A percentile compares a stretch with the other conserved stretches of the same genome.
Conservation (phyloP, 2,329 filamentous ascomycete species). For the Cryoendolithus antarcticus region DNA sequence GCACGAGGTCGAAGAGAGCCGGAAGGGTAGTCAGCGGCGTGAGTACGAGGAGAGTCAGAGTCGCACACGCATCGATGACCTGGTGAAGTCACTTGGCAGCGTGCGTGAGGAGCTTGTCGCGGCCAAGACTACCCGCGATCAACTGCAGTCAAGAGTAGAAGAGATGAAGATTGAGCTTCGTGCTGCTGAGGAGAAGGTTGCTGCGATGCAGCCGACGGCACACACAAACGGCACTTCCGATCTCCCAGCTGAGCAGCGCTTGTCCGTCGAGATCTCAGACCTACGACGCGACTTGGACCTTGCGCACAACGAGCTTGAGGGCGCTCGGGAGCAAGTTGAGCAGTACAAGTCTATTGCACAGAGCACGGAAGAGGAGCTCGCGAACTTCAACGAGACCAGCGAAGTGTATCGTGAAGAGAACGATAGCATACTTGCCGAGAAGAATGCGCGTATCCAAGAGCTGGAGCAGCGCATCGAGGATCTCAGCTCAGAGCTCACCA, state of each 20-base stretch:
- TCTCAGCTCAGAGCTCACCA: conserved; percentile 66
- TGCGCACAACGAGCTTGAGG: conserved; percentile 66
- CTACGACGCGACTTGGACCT: conserved; percentile 79
- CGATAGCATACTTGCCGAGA: conserved; percentile 61
- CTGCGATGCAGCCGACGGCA: conserved; percentile 68
- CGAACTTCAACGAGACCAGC: conserved; percentile 64
- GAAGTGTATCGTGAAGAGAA: conserved; percentile 84
- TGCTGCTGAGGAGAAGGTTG: conserved; percentile 76
- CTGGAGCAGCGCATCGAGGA: conserved; percentile 75
- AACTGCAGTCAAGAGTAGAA: conserved; percentile 77
- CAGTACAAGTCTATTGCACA: conserved; percentile 84
- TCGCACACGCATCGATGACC: conserved; percentile 85
- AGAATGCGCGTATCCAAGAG: conserved; percentile 67
- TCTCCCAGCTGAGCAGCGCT: conserved; percentile 59
- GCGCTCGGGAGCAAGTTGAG: conserved; percentile 67
- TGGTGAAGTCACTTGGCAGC: conserved; percentile 66
- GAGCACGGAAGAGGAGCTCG: conserved; percentile 72
- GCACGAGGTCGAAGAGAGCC: conserved; percentile 70
- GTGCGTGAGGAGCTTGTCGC: conserved; percentile 77
- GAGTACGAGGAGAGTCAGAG: conserved; percentile 82
- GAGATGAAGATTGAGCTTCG: conserved; percentile 80
- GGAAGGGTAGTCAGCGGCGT: conserved; percentile 69
- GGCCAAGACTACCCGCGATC: conserved; percentile 76
- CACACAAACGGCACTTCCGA: conserved; percentile 41
- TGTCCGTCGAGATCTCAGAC: conserved; percentile 72